These are phyloP conservation scores for Fusarium pseudoanthophilum DNA, from an alignment of 2,329 filamentous ascomycete species.

Conservation along the genomic window DNA sequence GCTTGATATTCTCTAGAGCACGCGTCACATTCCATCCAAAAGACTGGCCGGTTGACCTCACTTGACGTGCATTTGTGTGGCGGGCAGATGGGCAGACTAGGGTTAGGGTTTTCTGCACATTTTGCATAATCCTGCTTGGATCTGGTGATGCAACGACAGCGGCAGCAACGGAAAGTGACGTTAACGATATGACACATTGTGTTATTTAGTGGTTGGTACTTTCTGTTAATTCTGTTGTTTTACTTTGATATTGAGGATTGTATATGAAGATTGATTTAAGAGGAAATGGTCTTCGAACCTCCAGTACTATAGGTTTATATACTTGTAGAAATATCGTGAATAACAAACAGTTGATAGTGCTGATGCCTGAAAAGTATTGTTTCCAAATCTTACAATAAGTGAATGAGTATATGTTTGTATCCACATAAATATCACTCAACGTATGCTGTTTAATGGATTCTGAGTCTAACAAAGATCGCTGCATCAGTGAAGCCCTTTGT, in stretches of 20 bases:
- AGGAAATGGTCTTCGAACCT: fast-evolving
- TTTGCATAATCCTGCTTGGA: not conserved
- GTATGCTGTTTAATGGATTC: not conserved
- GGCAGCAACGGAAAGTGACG: not conserved
- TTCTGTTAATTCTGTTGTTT: fast-evolving
- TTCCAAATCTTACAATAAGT: not conserved
- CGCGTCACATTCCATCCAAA: not conserved
- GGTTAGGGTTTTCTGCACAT: not conserved
- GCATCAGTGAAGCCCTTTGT: not conserved
- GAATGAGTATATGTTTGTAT: too few relatives aligned
- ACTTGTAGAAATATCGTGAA: not conserved
- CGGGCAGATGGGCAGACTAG: not conserved
- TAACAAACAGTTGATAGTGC: fast-evolving
- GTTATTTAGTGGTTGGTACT: fast-evolving
- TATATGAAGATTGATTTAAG: not conserved
- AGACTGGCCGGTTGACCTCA: not conserved
- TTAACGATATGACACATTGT: not conserved
- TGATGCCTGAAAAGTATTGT: fast-evolving
- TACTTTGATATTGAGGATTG: not conserved
- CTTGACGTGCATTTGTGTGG: not conserved
- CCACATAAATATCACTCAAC: fast-evolving
- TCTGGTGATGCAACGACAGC: not conserved
- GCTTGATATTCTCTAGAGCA: not conserved
- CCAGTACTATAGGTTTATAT: not conserved
- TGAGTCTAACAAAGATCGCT: fast-evolving